These are phyloP conservation scores for Paraconiothyrium brasiliense DNA, from an alignment of 2,329 filamentous ascomycete genomes.

Conservation along the genomic window DNA sequence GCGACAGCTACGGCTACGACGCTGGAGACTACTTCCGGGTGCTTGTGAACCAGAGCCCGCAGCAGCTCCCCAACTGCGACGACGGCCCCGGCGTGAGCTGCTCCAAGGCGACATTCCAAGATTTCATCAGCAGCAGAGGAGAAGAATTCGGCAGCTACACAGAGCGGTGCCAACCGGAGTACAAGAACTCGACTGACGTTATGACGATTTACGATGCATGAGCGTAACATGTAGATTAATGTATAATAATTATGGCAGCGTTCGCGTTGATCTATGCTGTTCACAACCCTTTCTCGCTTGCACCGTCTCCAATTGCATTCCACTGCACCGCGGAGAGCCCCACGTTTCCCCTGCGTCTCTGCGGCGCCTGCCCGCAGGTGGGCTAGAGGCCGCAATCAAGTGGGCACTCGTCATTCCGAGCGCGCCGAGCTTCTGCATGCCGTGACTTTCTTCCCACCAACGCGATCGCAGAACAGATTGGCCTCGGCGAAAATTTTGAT, in stretches of 20 bases:
- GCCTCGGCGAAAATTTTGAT: conserved; percentile 10
- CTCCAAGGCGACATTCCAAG: conserved; percentile 53
- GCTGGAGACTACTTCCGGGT: conserved; percentile 62
- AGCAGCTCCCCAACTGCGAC: conserved; percentile 58
- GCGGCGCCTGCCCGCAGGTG: background rate
- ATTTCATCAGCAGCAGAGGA: conserved; percentile 55
- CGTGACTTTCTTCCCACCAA: background rate
- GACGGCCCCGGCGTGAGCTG: conserved; percentile 64
- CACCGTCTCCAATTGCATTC: background rate
- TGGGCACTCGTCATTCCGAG: background rate
- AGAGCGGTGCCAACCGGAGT: conserved; percentile 54
- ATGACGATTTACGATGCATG: conserved; percentile 42
- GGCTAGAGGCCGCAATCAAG: background rate
- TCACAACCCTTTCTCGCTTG: background rate
- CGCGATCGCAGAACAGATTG: conserved; percentile 1
- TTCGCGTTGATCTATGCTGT: background rate
- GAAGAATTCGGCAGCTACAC: conserved; percentile 56
- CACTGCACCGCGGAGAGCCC: background rate
- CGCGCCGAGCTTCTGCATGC: conserved; percentile 4
- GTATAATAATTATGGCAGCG: conserved; percentile 8
- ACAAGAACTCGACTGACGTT: conserved; percentile 55
- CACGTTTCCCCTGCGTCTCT: conserved; percentile 6
- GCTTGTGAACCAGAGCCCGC: conserved; percentile 61
- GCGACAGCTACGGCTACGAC: conserved; percentile 65
- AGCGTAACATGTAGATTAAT: conserved; percentile 20